Evolutionary conservation across 768 basidiomycete genomes (phyloP).

Genomic region (Leccinum imitatum): DNA sequence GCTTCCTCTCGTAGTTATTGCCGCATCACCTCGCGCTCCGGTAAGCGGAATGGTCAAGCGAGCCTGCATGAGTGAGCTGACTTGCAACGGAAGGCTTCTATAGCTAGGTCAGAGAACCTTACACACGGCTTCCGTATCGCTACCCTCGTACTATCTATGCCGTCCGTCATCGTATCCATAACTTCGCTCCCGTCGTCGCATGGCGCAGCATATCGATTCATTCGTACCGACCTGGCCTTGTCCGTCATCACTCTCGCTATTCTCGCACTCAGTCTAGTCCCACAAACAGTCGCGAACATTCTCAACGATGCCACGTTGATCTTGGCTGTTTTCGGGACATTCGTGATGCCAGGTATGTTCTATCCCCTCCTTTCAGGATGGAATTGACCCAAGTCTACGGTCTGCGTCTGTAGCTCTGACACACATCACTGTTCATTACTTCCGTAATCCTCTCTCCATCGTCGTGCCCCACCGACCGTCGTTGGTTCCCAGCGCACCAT

Average conservation of each 20-base stretch:
- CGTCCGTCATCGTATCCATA: constrained; percentile 55
- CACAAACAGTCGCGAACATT: constrained; percentile 36
- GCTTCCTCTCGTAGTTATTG: constrained; percentile 57
- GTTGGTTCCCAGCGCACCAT: constrained; percentile 22
- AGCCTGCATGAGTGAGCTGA: constrained; percentile 14
- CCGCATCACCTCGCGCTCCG: constrained; percentile 42
- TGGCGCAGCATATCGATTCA: constrained; percentile 37
- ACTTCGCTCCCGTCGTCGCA: constrained; percentile 54
- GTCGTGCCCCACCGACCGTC: constrained; percentile 58
- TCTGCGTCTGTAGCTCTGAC: constrained; percentile 49
- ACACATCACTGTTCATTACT: constrained; percentile 81
- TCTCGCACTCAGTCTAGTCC: constrained; percentile 46
- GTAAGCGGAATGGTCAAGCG: constrained; percentile 36
- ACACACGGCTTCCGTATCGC: constrained; percentile 43
- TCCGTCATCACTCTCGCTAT: constrained; percentile 41
- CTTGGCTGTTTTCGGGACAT: constrained; percentile 54
- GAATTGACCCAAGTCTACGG: not conserved
- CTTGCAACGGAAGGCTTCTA: constrained; percentile 8
- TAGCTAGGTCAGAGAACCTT: constrained; percentile 5
- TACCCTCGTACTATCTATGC: constrained; percentile 58
- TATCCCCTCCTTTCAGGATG: not conserved
- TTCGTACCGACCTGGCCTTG: constrained; percentile 47
- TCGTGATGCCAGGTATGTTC: constrained; percentile 57
- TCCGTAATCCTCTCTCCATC: constrained; percentile 82
- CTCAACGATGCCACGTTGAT: constrained; percentile 51